Evolutionary conservation across 257 asterid species (phyloP), one percentile per base, ranked within the genome.

Genomic region (Gardenia jasminoides): DNA sequence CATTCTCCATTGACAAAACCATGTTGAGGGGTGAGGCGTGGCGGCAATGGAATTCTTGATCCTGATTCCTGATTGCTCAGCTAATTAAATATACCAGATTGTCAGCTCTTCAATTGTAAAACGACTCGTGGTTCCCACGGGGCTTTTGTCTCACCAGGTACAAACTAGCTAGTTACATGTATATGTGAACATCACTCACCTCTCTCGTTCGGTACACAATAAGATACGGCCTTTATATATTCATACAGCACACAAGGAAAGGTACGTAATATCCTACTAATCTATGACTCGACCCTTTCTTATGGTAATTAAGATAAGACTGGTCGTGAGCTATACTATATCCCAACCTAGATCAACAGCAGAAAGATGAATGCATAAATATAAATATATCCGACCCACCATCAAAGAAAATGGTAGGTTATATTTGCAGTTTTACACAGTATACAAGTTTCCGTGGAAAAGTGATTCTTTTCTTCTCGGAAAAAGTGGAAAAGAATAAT

Each of bases 1-100:
- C 87, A 9, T 44, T 76, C 82, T 85, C 88, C 88, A 75, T 78
- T 62, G 36, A 65, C 11, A 64, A 62, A 64, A 9, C 64, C 79
- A 62, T 64, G 7, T 3, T 26, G 11, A 46, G 24, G 66, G 24
- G 19, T 61, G 11, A 46, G 24, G 66, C 9, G 19, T 61, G 36
- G 36, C 28, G 28, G 10, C 20, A 50, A 64, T 28, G 68, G 20
- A 11, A 64, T 28, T 28, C 20, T 64, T 26, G 36, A 66, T 66
- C 22, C 22, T 66, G 70, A 66, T 13, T 56, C 64, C 6, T n/a
- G 9, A 22, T 39, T 64, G 2, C 68, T 62, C 68, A 11, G 39
- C 19, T 26, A 28, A 2, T 59, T 22, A 59, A 1, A 6, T 6
- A 30, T 4, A 36, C 41, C 4, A 36, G n/a, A 59, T 22, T 59